A percentile compares a stretch with the other conserved stretches of the same genome.
Evolutionary conservation across 192 early-diverging fungal species (phyloP).

Genomic region (Chytriomyces confervae): DNA sequence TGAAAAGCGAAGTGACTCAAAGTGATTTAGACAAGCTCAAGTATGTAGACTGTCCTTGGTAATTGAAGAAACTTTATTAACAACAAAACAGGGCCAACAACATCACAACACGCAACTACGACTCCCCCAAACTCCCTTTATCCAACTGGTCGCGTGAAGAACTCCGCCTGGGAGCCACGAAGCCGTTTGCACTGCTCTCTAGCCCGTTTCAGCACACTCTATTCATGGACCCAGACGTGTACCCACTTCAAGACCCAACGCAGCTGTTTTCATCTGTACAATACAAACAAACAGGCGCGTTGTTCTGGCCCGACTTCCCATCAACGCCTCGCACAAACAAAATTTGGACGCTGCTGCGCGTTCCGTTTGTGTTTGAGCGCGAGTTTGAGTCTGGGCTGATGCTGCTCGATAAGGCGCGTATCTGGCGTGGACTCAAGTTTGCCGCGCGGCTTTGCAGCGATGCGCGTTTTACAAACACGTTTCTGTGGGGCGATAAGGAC

Average conservation of each 20-base stretch:
- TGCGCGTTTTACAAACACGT: constrained; percentile 5
- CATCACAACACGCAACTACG: constrained; percentile 11
- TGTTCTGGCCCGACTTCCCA: constrained; percentile 60
- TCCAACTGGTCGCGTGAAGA: constrained; percentile 4
- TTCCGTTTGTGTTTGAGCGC: not conserved
- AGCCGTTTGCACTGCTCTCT: constrained; percentile 49
- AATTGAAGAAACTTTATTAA: too few species aligned
- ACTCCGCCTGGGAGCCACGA: constrained; percentile 30
- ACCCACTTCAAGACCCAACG: constrained; percentile 40
- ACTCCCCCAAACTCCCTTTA: not conserved
- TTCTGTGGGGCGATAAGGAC: constrained; percentile 45
- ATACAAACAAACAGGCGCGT: constrained; percentile 41
- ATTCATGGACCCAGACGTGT: constrained; percentile 52
- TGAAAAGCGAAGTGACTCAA: not conserved
- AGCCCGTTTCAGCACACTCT: constrained; percentile 47
- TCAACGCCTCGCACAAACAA: constrained; percentile 41
- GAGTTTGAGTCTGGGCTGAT: constrained; percentile 29
- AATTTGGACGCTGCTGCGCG: constrained; percentile 19
- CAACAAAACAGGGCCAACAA: not conserved
- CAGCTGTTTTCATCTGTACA: constrained; percentile 46
- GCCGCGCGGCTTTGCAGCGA: constrained; percentile 24
- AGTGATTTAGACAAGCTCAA: not conserved
- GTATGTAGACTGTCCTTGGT: too few species aligned
- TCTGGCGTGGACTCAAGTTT: constrained; percentile 24
- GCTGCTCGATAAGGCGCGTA: constrained; percentile 9